Conservation (phyloP, 2,329 filamentous ascomycete genomes). For the Paecilomyces variotii region DNA sequence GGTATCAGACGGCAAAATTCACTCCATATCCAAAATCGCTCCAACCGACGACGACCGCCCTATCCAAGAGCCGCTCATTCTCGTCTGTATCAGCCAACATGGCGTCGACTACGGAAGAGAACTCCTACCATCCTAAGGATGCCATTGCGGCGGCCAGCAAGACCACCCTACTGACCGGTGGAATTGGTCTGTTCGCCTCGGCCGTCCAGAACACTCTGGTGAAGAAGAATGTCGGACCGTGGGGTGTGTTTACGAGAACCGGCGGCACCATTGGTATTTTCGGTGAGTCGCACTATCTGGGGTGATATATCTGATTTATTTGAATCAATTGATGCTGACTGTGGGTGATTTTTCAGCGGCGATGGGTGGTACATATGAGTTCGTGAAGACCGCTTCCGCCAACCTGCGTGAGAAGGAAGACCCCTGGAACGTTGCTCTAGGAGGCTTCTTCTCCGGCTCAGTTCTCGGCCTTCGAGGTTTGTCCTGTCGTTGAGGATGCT, state of each 20-base stretch:
- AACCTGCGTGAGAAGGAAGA: slow-evolving; percentile 85
- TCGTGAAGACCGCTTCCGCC: slow-evolving; percentile 66
- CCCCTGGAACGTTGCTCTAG: slow-evolving; percentile 63
- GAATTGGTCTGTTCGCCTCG: slow-evolving; percentile 62
- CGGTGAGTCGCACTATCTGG: slow-evolving; percentile 40
- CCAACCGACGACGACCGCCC: slow-evolving; percentile 14
- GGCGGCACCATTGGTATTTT: slow-evolving; percentile 65
- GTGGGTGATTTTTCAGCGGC: slow-evolving; percentile 46
- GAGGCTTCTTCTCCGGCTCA: slow-evolving; percentile 67
- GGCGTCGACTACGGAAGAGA: slow-evolving; percentile 41
- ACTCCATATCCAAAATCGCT: not conserved
- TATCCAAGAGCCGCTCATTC: slow-evolving; percentile 13
- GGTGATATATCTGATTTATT: not conserved
- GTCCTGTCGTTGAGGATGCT: slow-evolving; percentile 9
- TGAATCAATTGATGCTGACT: not conserved
- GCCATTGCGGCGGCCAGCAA: slow-evolving; percentile 60
- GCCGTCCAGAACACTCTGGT: slow-evolving; percentile 80
- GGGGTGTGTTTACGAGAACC: slow-evolving; percentile 71
- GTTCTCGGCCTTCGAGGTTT: slow-evolving; percentile 66
- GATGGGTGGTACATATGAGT: slow-evolving; percentile 68
- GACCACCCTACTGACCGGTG: slow-evolving; percentile 57
- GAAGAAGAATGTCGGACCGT: slow-evolving; percentile 71
- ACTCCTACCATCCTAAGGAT: slow-evolving; percentile 64
- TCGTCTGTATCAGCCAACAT: slow-evolving; percentile 29
- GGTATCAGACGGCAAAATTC: not conserved